Conservation (phyloP, 208 protist genomes). For the Trypanosomatidae sp. region DNA sequence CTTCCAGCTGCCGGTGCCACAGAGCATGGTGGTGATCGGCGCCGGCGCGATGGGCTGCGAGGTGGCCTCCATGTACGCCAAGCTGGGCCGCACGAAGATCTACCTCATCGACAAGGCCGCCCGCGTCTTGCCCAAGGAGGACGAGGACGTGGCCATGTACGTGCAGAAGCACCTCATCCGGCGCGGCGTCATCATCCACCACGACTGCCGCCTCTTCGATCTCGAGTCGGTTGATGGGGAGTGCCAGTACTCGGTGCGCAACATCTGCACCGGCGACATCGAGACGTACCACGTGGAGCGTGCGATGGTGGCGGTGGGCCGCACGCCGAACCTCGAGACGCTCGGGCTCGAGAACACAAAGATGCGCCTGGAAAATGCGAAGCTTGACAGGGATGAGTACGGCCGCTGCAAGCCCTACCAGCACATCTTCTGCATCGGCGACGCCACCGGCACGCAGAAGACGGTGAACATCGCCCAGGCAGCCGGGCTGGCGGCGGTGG, state of each 20-base stretch:
- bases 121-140: conserved; percentile 59
- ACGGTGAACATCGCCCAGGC: conserved; percentile 53
- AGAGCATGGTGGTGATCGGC: conserved; percentile 71
- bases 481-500: conserved; percentile 42
- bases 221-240: conserved; percentile 33
- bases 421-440: conserved; percentile 77
- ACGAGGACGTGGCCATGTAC: conserved; percentile 61
- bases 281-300: conserved; percentile 56
- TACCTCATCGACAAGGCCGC: conserved; percentile 54
- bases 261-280: conserved; percentile 28
- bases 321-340: conserved; percentile 40
- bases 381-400: conserved; percentile 48
- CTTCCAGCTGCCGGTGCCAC: conserved; percentile 52
- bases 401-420: conserved; percentile 58
- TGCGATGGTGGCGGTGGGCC: conserved; percentile 59
- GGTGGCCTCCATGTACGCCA: conserved; percentile 70
- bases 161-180: conserved; percentile 43
- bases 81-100: conserved; percentile 61
- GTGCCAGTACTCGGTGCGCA: conserved; percentile 56
- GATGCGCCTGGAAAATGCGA: conserved; percentile 44
- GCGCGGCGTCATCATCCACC: conserved; percentile 53
- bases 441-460: conserved; percentile 34
- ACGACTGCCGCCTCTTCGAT: conserved; percentile 59
- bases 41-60: conserved; percentile 70
- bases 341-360: conserved; percentile 63